phyloP scores from a whole-genome alignment of 805 yeast species.

The Teunomyces stri region DNA sequence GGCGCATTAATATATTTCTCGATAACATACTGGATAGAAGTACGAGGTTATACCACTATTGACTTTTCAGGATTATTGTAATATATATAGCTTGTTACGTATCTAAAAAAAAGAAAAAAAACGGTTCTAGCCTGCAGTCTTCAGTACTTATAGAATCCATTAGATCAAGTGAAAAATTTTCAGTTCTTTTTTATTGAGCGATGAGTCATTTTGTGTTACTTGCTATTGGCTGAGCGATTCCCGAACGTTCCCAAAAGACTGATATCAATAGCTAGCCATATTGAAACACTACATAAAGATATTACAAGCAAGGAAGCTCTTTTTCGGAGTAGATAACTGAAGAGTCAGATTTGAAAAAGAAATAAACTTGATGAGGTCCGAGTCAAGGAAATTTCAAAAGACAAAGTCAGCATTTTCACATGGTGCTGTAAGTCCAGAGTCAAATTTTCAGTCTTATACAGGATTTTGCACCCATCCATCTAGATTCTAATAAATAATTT shows the following conservation, averaged over 20 bases:
- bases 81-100: background rate
- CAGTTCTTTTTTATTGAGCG: constrained; percentile 1
- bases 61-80: background rate
- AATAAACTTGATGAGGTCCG: constrained; percentile 1
- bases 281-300: background rate
- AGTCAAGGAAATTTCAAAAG: background rate
- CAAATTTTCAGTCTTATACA: background rate
- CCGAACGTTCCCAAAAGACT: background rate
- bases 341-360: constrained; percentile 1
- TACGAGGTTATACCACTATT: background rate
- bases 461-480: constrained; percentile 2
- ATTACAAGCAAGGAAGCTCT: background rate
- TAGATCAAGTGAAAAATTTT: background rate
- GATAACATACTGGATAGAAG: constrained; percentile 1
- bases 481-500: background rate
- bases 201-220: constrained; percentile 1
- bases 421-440: background rate
- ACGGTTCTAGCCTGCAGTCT: background rate
- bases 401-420: background rate
- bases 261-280: background rate
- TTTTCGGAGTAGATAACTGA: background rate
- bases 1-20: constrained; percentile 2
- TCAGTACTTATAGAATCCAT: background rate
- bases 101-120: background rate
- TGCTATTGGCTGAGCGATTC: constrained; percentile 2